Conservation (phyloP, 148 eudicot genomes). For the Arctostaphylos glauca region DNA sequence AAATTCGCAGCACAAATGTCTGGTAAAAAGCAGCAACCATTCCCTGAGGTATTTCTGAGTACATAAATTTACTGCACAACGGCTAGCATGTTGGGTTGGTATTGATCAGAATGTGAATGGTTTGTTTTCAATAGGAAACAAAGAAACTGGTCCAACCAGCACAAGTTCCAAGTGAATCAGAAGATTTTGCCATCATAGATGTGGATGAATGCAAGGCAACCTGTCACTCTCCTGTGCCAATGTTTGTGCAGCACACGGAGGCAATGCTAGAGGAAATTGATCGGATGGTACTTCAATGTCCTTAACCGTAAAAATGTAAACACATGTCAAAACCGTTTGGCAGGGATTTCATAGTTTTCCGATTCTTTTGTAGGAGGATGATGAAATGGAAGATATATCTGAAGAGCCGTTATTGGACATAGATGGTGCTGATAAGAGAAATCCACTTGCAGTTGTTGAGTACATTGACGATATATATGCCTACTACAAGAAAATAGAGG, state of each 20-base stretch:
- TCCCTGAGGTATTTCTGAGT: constrained; percentile 40
- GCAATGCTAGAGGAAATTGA: constrained; percentile 65
- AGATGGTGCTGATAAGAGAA: constrained; percentile 48
- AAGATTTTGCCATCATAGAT: constrained; percentile 42
- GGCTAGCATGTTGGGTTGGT: not conserved
- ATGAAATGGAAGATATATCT: constrained; percentile 67
- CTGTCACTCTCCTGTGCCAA: constrained; percentile 51
- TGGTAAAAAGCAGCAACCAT: constrained; percentile 31
- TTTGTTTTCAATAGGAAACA: constrained; percentile 32
- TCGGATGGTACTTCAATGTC: constrained; percentile 47
- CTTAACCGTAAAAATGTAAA: not conserved
- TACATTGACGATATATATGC: constrained; percentile 68
- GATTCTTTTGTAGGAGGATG: constrained; percentile 24
- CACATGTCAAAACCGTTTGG: not conserved
- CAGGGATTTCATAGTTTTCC: not conserved
- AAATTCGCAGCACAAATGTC: constrained; percentile 60
- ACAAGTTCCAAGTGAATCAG: constrained; percentile 24
- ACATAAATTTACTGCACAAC: not conserved
- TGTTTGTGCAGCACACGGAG: constrained; percentile 73
- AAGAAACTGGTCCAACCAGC: constrained; percentile 28
- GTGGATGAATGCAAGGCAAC: constrained; percentile 35
- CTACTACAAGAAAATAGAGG: constrained; percentile 72
- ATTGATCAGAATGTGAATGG: not conserved
- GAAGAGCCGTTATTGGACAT: constrained; percentile 56
- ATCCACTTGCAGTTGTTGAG: constrained; percentile 70